A percentile compares a stretch with the other conserved stretches of the same genome.
phyloP scores from a whole-genome alignment of 108 stramenopile genomes.

The Chaetoceros muelleri region DNA sequence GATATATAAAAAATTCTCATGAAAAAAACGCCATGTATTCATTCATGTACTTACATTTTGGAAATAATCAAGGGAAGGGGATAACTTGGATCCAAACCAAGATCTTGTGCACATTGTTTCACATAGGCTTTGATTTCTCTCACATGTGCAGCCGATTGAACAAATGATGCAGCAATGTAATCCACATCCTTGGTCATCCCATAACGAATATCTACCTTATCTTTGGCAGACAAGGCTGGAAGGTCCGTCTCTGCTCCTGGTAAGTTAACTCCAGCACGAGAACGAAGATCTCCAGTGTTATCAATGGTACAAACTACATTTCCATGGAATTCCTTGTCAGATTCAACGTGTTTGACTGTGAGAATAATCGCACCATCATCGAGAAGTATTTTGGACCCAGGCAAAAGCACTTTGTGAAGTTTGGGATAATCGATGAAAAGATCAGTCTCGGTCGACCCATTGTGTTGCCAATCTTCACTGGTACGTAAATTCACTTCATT shows the following conservation, averaged over 20 bases:
- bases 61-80: slow-evolving; percentile 73
- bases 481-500: slow-evolving; percentile 55
- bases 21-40: no score
- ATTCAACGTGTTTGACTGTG: slow-evolving; percentile 59
- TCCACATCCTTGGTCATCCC: slow-evolving; percentile 86
- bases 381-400: slow-evolving; percentile 86
- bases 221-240: slow-evolving; percentile 84
- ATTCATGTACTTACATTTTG: slow-evolving; percentile 50
- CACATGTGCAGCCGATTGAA: slow-evolving; percentile 78
- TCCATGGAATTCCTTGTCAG: slow-evolving; percentile 25
- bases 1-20: neutral
- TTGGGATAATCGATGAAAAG: slow-evolving; percentile 76
- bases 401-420: slow-evolving; percentile 38
- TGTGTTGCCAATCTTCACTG: slow-evolving; percentile 28
- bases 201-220: slow-evolving; percentile 77
- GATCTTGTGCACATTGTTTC: slow-evolving; percentile 53
- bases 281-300: slow-evolving; percentile 76
- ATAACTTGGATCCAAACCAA: slow-evolving; percentile 34
- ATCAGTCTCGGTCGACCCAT: slow-evolving; percentile 48
- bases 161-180: slow-evolving; percentile 85
- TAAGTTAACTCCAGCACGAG: slow-evolving; percentile 95
- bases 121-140: slow-evolving; percentile 74
- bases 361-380: slow-evolving; percentile 93
- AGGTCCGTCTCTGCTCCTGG: slow-evolving; percentile 88
- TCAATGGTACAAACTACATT: slow-evolving; percentile 54